Conservation (phyloP, 192 early-diverging fungal species). For the Coemansia furcata region DNA sequence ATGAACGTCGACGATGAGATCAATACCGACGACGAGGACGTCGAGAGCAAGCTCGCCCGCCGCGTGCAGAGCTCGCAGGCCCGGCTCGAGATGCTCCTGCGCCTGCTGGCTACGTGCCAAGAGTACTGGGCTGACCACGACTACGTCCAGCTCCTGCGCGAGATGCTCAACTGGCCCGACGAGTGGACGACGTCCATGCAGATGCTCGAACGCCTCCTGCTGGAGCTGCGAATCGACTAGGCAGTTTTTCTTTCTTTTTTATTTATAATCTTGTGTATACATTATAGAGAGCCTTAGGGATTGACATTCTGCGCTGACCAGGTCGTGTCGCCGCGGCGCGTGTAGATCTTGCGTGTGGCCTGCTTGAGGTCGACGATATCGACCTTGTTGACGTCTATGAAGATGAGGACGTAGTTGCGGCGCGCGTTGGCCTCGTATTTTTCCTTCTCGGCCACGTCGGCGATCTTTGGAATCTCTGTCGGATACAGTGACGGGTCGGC, state of each 20-base stretch:
- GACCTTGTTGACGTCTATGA: constrained; percentile 42
- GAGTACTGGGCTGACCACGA: constrained; percentile 55
- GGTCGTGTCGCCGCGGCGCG: constrained; percentile 39
- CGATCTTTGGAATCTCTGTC: constrained; percentile 20
- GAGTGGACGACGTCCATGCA: constrained; percentile 55
- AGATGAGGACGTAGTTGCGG: constrained; percentile 48
- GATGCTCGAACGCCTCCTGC: constrained; percentile 50
- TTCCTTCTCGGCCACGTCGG: constrained; percentile 19
- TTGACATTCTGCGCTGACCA: constrained; percentile 42
- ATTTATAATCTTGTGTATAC: not conserved
- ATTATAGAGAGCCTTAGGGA: constrained; percentile 7
- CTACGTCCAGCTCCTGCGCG: constrained; percentile 38
- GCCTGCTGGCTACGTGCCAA: constrained; percentile 38
- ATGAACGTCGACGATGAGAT: constrained; percentile 36
- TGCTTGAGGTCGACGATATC: constrained; percentile 42
- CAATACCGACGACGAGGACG: constrained; percentile 14
- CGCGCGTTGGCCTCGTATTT: constrained; percentile 41
- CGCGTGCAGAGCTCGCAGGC: constrained; percentile 37
- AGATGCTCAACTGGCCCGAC: constrained; percentile 51
- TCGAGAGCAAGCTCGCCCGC: constrained; percentile 34
- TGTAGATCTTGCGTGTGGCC: constrained; percentile 32
- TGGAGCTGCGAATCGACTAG: constrained; percentile 47
- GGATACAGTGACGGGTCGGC: constrained; percentile 38
- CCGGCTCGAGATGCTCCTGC: constrained; percentile 34
- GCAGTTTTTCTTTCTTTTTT: not conserved